Evolutionary conservation across 2,329 filamentous ascomycete species (phyloP), one percentile per base, ranked within the genome.

Genomic region (Colletotrichum orbiculare): DNA sequence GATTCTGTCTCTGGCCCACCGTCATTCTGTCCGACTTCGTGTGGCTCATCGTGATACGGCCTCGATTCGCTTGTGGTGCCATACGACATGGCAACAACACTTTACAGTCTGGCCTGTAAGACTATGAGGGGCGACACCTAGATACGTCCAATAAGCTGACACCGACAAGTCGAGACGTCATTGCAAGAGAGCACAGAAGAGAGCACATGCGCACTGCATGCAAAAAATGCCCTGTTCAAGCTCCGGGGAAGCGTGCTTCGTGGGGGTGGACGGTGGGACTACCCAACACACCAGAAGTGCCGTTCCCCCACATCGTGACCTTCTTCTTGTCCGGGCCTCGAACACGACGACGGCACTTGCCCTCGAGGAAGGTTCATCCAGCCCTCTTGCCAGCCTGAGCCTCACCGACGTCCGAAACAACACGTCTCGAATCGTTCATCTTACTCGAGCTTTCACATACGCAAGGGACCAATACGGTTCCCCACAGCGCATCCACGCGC

Each of bases 131-230:
- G 25, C 25, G 25, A 25, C 25, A 25, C 25, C 25, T 25, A 25
- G 25, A 25, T 25, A 25, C 25, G 25, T 25, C 25, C 25, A 25
- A 25, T 5, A 25, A 25, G 25, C 25, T 25, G 25, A 69, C 70
- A 67, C 69, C 69, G 71, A 71, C 71, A 72, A 69, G 71, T 69
- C 70, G 71, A 73, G 70, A 72, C 71, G 60, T 60, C 64, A 67
- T 67, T 67, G 56, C 64, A 62, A 49, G 64, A 68, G 57, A 62
- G 47, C 60, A 64, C 63, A 69, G 63, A 62, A 49, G 60, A 68
- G 57, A 62, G 47, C 60, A 64, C 63, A 69, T 68, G 68, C 64
- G 59, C 45, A 54, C 57, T 45, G 49, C 62, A 67, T 68, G 68
- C 67, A 67, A 67, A 58, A 58, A 60, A 53, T 60, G 64, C 60